Percentiles rank a stretch among this genome's conserved stretches.
Conservation (phyloP, 495 filamentous ascomycete genomes). For the Talaromyces nanjingensis region DNA sequence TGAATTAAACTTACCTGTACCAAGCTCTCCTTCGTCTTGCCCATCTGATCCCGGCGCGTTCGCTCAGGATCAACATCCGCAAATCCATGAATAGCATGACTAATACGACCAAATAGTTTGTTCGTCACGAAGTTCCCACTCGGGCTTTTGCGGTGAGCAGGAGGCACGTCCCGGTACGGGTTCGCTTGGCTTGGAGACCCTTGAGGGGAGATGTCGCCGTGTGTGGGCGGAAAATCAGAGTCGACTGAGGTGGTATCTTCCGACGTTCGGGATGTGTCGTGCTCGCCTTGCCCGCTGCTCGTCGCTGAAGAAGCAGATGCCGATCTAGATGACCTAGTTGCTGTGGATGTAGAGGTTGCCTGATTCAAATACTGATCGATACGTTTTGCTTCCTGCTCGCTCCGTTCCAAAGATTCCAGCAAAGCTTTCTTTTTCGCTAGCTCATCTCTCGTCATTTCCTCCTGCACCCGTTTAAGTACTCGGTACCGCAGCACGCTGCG, state of each 20-base stretch:
- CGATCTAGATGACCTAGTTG: conserved; percentile 55
- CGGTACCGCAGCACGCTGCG: conserved; percentile 80
- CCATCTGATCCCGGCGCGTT: conserved; percentile 85
- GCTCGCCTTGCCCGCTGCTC: conserved; percentile 41
- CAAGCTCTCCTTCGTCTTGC: conserved; percentile 78
- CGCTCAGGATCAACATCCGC: conserved; percentile 93
- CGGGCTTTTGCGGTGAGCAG: conserved; percentile 58
- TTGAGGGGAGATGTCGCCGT: conserved; percentile 59
- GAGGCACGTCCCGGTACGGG: conserved; percentile 23
- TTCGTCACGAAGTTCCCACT: conserved; percentile 80
- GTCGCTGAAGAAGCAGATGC: conserved; percentile 48
- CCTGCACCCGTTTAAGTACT: conserved; percentile 86
- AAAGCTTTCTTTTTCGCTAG: conserved; percentile 71
- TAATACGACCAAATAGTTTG: conserved; percentile 91
- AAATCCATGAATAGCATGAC: conserved; percentile 90
- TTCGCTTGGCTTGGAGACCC: conserved; percentile 48
- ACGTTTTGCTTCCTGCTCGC: conserved; percentile 82
- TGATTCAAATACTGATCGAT: conserved; percentile 86
- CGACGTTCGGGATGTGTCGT: conserved; percentile 28
- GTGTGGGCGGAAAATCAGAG: conserved; percentile 88
- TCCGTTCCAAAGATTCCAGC: conserved; percentile 77
- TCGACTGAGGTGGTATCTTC: conserved; percentile 80
- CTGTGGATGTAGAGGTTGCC: conserved; percentile 39
- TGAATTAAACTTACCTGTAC: conserved; percentile 40
- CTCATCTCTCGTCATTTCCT: conserved; percentile 94